A percentile compares a stretch with the other conserved stretches of the same genome.
phyloP scores from a whole-genome alignment of 225 moss, liverwort and hornwort species.

The Sphagnum contortum region DNA sequence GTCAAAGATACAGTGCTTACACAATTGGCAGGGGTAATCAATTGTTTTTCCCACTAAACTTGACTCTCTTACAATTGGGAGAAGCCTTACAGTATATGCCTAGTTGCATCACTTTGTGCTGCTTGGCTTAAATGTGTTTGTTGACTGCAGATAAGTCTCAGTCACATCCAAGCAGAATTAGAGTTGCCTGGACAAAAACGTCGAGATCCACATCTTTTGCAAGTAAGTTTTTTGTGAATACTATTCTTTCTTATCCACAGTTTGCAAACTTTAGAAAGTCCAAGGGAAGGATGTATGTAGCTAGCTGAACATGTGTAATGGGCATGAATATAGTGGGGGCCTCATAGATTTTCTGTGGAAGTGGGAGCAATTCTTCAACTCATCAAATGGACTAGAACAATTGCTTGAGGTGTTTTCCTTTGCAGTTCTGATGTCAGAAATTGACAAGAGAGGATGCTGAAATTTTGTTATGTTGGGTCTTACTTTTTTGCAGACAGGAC shows the following conservation, averaged over 20 bases:
- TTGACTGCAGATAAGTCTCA: conserved; percentile 50
- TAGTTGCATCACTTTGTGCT: no score
- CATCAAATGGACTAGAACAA: no score
- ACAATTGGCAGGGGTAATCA: conserved; percentile 67
- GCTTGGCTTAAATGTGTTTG: background rate
- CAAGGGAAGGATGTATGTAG: no score
- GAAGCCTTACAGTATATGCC: no score
- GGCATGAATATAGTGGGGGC: no score
- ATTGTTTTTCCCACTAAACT: background rate
- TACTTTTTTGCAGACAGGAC: conserved; percentile 49
- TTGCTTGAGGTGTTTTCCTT: no score
- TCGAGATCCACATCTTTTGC: conserved; percentile 42
- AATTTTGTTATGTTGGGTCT: conserved; percentile 1
- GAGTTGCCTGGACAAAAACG: conserved; percentile 53
- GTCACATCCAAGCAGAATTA: conserved; percentile 54
- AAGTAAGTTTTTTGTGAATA: conserved; percentile 24
- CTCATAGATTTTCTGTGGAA: no score
- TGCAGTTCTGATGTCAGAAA: no score
- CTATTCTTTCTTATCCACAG: background rate
- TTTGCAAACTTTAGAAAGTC: background rate
- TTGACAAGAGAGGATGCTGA: no score
- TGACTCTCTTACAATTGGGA: no score
- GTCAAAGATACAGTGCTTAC: conserved; percentile 51
- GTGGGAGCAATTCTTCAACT: no score
- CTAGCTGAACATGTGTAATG: no score